These are phyloP conservation scores for Penicillium thymicola DNA, from an alignment of 2,329 filamentous ascomycete genomes.

Conservation along the genomic window DNA sequence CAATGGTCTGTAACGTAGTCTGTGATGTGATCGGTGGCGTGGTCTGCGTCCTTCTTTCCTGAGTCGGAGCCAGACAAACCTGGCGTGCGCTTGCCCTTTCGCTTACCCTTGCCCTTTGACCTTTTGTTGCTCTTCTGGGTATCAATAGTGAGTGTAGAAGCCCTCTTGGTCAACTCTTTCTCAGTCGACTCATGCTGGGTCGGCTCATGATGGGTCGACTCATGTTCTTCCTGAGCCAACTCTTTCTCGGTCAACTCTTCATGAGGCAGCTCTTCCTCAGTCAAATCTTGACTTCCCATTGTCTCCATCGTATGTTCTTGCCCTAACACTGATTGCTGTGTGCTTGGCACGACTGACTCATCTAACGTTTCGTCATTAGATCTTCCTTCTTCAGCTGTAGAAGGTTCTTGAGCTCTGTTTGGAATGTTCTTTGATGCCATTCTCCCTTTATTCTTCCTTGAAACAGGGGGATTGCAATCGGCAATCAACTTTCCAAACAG, in stretches of 20 bases:
- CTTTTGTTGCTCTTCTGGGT: background rate
- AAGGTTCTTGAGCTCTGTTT: background rate
- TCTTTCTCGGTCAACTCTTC: background rate
- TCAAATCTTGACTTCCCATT: background rate
- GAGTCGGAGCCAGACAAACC: background rate
- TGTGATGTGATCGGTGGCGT: background rate
- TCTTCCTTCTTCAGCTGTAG: background rate
- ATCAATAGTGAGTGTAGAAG: background rate
- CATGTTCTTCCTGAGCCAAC: background rate
- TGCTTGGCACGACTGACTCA: background rate
- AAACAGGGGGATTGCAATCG: background rate
- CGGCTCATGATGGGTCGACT: too few relatives aligned
- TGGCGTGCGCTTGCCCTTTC: background rate
- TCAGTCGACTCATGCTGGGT: background rate
- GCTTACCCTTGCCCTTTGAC: background rate
- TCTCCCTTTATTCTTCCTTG: slow-evolving; percentile 1
- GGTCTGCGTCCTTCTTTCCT: background rate
- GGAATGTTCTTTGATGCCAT: background rate
- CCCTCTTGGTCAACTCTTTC: background rate
- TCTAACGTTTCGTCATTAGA: background rate
- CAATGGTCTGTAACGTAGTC: background rate
- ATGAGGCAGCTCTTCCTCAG: background rate
- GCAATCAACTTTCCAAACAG: background rate
- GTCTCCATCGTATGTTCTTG: background rate
- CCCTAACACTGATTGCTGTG: background rate